Percentiles rank a stretch among this genome's conserved stretches.
Evolutionary conservation across 768 basidiomycete genomes (phyloP).

Genomic region (Lentinula guzmanii): DNA sequence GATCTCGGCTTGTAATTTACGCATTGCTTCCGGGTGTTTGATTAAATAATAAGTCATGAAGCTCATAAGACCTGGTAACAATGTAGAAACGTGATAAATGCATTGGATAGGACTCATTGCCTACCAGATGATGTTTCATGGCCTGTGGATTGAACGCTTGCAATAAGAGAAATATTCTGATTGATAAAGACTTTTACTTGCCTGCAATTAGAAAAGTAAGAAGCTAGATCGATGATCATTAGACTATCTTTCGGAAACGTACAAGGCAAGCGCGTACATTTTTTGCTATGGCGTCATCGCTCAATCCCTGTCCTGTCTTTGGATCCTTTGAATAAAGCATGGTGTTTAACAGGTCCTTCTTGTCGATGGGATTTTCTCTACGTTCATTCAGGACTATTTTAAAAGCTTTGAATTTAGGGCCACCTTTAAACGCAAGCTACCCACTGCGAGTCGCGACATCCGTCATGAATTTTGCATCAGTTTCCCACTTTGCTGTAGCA

Average conservation of each 20-base stretch:
- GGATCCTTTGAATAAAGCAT: constrained; percentile 41
- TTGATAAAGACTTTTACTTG: constrained; percentile 7
- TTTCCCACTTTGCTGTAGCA: constrained; percentile 31
- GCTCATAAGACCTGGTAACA: constrained; percentile 28
- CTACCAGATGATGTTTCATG: constrained; percentile 21
- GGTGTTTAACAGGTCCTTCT: constrained; percentile 38
- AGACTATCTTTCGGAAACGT: too few species aligned
- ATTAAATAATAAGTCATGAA: constrained; percentile 40
- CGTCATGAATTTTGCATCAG: constrained; percentile 33
- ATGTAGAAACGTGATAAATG: neutral
- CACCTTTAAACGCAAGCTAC: constrained; percentile 7
- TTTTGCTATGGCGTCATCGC: constrained; percentile 33
- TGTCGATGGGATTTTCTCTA: constrained; percentile 28
- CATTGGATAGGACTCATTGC: neutral
- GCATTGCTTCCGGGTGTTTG: constrained; percentile 34
- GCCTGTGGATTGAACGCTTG: constrained; percentile 5
- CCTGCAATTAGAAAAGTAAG: constrained; percentile 47
- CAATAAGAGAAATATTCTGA: neutral
- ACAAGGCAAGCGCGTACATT: constrained; percentile 25
- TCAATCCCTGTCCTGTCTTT: constrained; percentile 34
- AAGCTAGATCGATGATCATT: constrained; percentile 18
- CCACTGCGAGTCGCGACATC: constrained; percentile 34
- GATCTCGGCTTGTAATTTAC: constrained; percentile 39
- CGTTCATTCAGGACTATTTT: constrained; percentile 31
- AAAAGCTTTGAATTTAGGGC: neutral